Percentiles rank a stretch among this genome's conserved stretches.
Evolutionary conservation across 441 rosid species (phyloP).

Genomic region (Biscutella laevigata): DNA sequence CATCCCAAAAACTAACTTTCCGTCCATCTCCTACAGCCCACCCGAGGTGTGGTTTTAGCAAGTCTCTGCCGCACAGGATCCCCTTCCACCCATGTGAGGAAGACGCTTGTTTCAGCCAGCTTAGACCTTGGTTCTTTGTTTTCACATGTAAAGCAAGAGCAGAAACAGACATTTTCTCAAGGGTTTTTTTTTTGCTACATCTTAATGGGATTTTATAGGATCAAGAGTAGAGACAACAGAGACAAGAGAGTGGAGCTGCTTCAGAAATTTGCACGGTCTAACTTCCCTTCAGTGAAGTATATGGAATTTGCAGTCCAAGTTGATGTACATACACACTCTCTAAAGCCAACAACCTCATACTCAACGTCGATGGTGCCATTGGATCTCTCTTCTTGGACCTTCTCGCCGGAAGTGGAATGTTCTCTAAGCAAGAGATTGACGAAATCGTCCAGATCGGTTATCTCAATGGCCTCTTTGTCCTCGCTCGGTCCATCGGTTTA

Average conservation of each 20-base stretch:
- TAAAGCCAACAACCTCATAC: slow-evolving; percentile 76
- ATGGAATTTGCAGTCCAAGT: slow-evolving; percentile 90
- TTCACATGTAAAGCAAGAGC: too few relatives aligned
- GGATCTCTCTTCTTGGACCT: slow-evolving; percentile 96
- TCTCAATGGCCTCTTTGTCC: slow-evolving; percentile 80
- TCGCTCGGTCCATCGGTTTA: slow-evolving; percentile 85
- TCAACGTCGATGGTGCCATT: slow-evolving; percentile 84
- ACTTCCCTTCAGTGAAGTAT: slow-evolving; percentile 87
- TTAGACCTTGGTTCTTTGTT: too few relatives aligned
- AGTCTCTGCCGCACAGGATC: too few relatives aligned
- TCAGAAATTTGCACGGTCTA: slow-evolving; percentile 70
- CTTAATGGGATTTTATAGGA: slow-evolving; percentile 34
- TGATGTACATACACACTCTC: slow-evolving; percentile 81
- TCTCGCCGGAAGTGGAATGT: slow-evolving; percentile 91
- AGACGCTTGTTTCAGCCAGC: too few relatives aligned
- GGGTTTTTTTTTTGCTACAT: neutral
- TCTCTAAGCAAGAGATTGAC: slow-evolving; percentile 78
- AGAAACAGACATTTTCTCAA: too few relatives aligned
- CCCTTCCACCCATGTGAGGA: too few relatives aligned
- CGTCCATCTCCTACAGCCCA: too few relatives aligned
- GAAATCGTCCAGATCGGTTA: slow-evolving; percentile 84
- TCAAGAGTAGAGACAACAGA: slow-evolving; percentile 94
- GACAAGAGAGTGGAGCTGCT: slow-evolving; percentile 93
- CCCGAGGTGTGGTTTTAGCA: too few relatives aligned
- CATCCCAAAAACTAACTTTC: too few relatives aligned